Evolutionary conservation across 139 green algal species (phyloP).

Genomic region (Nannochloris sp.): DNA sequence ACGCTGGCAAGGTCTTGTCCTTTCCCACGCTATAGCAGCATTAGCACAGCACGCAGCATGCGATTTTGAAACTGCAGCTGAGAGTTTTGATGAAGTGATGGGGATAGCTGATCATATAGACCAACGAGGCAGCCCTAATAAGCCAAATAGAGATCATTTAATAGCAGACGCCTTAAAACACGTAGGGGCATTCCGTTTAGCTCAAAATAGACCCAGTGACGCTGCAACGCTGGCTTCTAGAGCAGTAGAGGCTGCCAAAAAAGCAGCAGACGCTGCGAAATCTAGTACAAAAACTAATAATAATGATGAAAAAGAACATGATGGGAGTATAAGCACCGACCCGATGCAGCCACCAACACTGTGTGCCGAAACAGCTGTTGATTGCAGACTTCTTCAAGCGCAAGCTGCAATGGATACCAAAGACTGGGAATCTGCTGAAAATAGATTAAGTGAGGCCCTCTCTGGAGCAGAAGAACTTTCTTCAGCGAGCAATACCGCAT

Average conservation of each 20-base stretch:
- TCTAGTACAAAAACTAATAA: background rate
- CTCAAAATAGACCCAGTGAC: conserved; percentile 2
- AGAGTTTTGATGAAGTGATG: conserved; percentile 21
- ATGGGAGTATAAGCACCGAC: too few relatives aligned
- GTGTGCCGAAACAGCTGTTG: conserved; percentile 26
- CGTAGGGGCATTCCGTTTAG: conserved; percentile 13
- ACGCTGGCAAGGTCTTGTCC: conserved; percentile 29
- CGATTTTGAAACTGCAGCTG: conserved; percentile 16
- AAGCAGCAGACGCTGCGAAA: background rate
- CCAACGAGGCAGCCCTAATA: background rate
- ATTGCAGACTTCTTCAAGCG: conserved; percentile 21
- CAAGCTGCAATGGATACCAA: conserved; percentile 21
- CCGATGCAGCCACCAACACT: conserved; percentile 12
- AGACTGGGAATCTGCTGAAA: conserved; percentile 57
- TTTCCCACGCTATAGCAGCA: conserved; percentile 14
- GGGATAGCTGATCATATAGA: conserved; percentile 20
- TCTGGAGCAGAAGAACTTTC: conserved; percentile 22
- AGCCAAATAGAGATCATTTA: conserved; percentile 13
- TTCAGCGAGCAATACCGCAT: too few relatives aligned
- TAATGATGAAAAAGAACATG: background rate
- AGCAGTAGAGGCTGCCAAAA: background rate
- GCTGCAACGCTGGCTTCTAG: conserved; percentile 11
- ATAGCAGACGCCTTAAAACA: conserved; percentile 27
- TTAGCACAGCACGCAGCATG: conserved; percentile 28
- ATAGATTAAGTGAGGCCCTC: conserved; percentile 31